These are phyloP conservation scores for Cordyceps cicadae DNA, from an alignment of 2,329 filamentous ascomycete species.

Conservation along the genomic window DNA sequence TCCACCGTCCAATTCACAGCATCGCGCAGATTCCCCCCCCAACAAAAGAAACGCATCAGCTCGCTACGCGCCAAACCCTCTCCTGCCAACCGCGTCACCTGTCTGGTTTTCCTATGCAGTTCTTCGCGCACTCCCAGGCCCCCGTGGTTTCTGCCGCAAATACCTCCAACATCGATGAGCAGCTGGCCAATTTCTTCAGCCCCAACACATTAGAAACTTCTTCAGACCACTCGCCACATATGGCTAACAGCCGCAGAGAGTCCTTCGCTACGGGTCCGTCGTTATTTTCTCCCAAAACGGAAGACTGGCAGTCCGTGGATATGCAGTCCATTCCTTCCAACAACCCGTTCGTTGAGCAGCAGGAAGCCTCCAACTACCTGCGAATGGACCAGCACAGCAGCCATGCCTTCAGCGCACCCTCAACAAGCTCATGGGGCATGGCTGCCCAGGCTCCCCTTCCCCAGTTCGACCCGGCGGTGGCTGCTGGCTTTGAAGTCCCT, in stretches of 20 bases:
- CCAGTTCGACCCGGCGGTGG: conserved; percentile 54
- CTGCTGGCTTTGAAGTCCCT: conserved; percentile 47
- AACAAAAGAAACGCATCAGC: background rate
- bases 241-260: conserved; percentile 54
- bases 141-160: background rate
- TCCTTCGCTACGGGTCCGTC: conserved; percentile 50
- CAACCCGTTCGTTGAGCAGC: conserved; percentile 52
- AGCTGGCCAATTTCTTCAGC: conserved; percentile 3
- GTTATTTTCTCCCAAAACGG: conserved; percentile 57
- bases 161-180: conserved; percentile 5
- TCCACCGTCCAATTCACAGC: background rate
- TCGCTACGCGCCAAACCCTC: background rate
- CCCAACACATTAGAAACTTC: conserved; percentile 43
- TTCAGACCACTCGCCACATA: conserved; percentile 54
- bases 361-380: conserved; percentile 59
- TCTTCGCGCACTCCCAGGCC: background rate
- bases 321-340: conserved; percentile 57
- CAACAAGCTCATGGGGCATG: conserved; percentile 43
- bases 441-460: conserved; percentile 66
- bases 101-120: background rate
- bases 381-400: conserved; percentile 47
- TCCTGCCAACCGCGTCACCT: background rate
- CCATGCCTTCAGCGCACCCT: conserved; percentile 30
- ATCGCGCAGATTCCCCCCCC: background rate
- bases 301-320: conserved; percentile 56